Evolutionary conservation across 2,329 filamentous ascomycete genomes (phyloP).

Genomic region (Fusarium globosum): DNA sequence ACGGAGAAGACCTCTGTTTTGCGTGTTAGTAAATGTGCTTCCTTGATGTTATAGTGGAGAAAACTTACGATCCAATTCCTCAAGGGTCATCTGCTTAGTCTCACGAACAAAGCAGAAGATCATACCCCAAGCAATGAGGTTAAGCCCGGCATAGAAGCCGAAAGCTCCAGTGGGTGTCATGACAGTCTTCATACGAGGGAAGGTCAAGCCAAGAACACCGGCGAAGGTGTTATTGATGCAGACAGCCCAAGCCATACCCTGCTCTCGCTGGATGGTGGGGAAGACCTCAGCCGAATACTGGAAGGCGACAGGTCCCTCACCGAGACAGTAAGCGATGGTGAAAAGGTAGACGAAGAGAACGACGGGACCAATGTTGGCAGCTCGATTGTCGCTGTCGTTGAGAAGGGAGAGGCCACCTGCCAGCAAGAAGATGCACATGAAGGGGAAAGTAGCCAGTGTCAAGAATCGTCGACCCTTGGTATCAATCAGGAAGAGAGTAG

Average conservation of each 20-base stretch:
- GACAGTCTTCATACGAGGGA: constrained; percentile 56
- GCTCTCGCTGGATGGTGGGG: constrained; percentile 71
- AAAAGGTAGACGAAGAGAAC: constrained; percentile 72
- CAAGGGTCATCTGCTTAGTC: constrained; percentile 65
- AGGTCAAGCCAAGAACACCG: constrained; percentile 61
- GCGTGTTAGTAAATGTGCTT: neutral
- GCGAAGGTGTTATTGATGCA: constrained; percentile 69
- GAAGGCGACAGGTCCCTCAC: constrained; percentile 72
- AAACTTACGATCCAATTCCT: constrained; percentile 58
- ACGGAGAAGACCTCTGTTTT: constrained; percentile 56
- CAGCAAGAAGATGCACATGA: constrained; percentile 22
- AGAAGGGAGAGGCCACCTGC: constrained; percentile 9
- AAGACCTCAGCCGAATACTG: constrained; percentile 73
- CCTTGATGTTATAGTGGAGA: fast-evolving
- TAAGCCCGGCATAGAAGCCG: constrained; percentile 66
- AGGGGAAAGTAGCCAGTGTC: constrained; percentile 16
- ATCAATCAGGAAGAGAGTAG: constrained; percentile 28
- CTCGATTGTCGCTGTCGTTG: neutral
- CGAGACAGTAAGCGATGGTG: constrained; percentile 71
- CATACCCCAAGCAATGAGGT: constrained; percentile 64
- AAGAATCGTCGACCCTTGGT: constrained; percentile 23
- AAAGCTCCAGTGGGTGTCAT: constrained; percentile 55
- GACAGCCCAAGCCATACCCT: constrained; percentile 73
- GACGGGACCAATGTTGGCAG: constrained; percentile 3
- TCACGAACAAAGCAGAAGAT: constrained; percentile 63